Conservation (phyloP, 176 grass and related monocot species). For the Calamus simplicifolius region DNA sequence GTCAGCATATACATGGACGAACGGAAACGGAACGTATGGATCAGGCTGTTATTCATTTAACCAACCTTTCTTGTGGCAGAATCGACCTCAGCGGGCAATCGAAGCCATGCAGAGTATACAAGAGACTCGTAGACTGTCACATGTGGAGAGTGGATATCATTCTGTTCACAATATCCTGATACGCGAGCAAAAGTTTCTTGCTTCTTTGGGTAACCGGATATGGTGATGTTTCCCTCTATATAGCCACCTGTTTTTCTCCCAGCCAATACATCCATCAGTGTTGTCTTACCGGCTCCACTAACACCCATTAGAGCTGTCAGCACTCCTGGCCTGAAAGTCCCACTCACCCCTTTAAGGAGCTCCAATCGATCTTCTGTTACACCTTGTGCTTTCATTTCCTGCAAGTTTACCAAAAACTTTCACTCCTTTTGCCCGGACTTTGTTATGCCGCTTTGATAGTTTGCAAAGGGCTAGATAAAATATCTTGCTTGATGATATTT, state of each 20-base stretch:
- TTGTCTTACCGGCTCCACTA: conserved; percentile 88
- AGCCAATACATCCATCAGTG: conserved; percentile 89
- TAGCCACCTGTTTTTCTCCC: conserved; percentile 83
- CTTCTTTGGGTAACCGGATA: conserved; percentile 84
- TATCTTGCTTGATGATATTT: too few relatives aligned
- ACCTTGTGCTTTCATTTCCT: conserved; percentile 94
- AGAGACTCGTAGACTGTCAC: conserved; percentile 78
- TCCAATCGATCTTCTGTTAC: conserved; percentile 51
- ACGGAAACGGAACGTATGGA: neutral
- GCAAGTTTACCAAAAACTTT: neutral
- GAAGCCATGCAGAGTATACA: conserved; percentile 77
- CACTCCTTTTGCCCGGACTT: too few relatives aligned
- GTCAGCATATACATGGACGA: too few relatives aligned
- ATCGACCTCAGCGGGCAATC: conserved; percentile 49
- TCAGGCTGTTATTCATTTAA: neutral
- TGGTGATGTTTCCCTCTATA: conserved; percentile 69
- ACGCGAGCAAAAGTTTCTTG: conserved; percentile 92
- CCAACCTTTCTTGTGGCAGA: conserved; percentile 56
- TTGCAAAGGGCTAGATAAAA: too few relatives aligned
- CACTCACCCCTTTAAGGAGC: conserved; percentile 73
- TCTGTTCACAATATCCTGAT: conserved; percentile 94
- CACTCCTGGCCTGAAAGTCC: conserved; percentile 91
- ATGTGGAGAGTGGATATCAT: conserved; percentile 91
- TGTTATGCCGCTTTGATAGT: too few relatives aligned
- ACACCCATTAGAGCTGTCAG: conserved; percentile 89